Evolutionary conservation across 2,329 filamentous ascomycete species (phyloP).

Genomic region (Fusarium sp.): DNA sequence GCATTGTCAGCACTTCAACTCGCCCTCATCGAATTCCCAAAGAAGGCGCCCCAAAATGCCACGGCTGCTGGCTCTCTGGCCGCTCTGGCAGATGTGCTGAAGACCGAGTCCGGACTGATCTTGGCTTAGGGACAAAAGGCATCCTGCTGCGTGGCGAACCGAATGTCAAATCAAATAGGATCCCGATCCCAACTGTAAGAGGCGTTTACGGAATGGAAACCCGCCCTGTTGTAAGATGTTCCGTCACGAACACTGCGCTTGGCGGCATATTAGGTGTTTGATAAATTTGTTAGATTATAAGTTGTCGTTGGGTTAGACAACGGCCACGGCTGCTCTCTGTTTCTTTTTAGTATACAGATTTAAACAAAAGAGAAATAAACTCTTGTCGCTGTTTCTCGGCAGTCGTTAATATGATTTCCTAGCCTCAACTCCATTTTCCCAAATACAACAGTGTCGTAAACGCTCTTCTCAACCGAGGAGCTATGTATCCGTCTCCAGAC

Average conservation of each 20-base stretch:
- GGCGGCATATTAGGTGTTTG: constrained; percentile 37
- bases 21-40: constrained; percentile 81
- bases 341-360: constrained; percentile 47
- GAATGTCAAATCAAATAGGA: constrained; percentile 3
- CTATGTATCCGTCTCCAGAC: neutral
- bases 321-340: constrained; percentile 30
- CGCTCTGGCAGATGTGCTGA: constrained; percentile 67
- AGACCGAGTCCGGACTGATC: constrained; percentile 63
- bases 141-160: neutral
- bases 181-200: constrained; percentile 16
- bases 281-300: constrained; percentile 44
- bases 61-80: constrained; percentile 65
- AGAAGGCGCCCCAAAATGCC: constrained; percentile 61
- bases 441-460: constrained; percentile 28
- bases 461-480: constrained; percentile 17
- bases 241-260: constrained; percentile 11
- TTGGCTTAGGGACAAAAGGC: constrained; percentile 53
- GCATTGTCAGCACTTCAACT: constrained; percentile 78
- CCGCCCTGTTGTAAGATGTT: constrained; percentile 14
- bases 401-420: constrained; percentile 30
- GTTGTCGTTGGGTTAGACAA: constrained; percentile 25
- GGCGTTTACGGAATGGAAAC: constrained; percentile 32
- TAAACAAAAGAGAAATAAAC: constrained; percentile 30
- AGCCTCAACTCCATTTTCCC: constrained; percentile 42
- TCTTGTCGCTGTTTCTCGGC: constrained; percentile 18